Conservation (phyloP, 192 early-diverging fungal genomes). For the Podila minutissima region DNA sequence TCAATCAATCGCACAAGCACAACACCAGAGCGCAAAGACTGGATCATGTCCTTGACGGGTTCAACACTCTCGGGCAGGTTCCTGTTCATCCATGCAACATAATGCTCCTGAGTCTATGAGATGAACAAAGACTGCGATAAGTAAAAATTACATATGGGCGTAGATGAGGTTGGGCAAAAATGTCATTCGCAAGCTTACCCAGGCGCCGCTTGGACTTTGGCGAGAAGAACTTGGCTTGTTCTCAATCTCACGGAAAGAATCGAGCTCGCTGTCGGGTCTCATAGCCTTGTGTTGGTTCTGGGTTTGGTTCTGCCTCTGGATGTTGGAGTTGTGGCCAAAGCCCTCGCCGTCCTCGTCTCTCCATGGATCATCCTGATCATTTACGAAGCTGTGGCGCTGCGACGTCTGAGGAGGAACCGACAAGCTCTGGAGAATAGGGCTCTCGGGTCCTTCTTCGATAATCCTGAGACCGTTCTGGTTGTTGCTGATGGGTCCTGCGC, state of each 20-base stretch:
- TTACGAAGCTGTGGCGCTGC: constrained; percentile 45
- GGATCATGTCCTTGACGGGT: constrained; percentile 53
- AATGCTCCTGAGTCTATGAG: constrained; percentile 49
- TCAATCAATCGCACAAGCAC: constrained; percentile 59
- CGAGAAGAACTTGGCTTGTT: background rate
- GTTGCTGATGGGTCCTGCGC: background rate
- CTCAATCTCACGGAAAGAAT: constrained; percentile 8
- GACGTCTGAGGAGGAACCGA: constrained; percentile 7
- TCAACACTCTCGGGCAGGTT: constrained; percentile 45
- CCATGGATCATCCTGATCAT: constrained; percentile 49
- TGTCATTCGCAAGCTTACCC: constrained; percentile 9
- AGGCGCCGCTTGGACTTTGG: background rate
- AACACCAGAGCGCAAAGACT: constrained; percentile 59
- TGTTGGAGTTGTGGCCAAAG: constrained; percentile 9
- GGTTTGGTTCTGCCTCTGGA: constrained; percentile 1
- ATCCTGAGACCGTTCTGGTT: background rate
- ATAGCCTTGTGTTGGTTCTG: constrained; percentile 11
- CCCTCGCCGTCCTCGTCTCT: constrained; percentile 51
- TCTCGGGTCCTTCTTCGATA: background rate
- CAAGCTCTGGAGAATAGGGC: background rate
- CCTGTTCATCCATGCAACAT: constrained; percentile 61
- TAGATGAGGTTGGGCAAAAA: background rate
- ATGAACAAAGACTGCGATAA: background rate
- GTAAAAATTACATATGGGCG: background rate
- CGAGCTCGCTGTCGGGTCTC: constrained; percentile 43